These are phyloP conservation scores for Xylaria sp. DNA, from an alignment of 2,329 filamentous ascomycete genomes.

Conservation along the genomic window DNA sequence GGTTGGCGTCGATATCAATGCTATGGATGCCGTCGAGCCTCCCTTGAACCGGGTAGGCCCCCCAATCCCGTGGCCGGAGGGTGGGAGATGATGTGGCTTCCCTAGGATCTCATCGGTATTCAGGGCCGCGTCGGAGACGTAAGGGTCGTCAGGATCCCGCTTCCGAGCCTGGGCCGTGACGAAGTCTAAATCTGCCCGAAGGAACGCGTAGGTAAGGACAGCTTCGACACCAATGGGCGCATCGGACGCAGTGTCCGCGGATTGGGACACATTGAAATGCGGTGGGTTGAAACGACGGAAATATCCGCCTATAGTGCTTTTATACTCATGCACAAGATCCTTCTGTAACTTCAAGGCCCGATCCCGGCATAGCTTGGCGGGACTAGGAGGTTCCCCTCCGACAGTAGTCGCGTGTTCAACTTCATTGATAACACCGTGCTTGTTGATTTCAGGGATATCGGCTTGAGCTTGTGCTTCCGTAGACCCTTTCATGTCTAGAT, in stretches of 20 bases:
- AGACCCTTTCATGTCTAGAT: conserved; percentile 62
- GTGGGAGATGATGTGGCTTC: conserved; percentile 62
- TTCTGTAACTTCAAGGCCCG: conserved; percentile 76
- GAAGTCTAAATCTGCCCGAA: conserved; percentile 95
- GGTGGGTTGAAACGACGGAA: conserved; percentile 90
- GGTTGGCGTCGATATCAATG: conserved; percentile 90
- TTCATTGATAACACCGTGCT: conserved; percentile 51
- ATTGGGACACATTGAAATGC: conserved; percentile 67
- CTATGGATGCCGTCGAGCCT: conserved; percentile 90
- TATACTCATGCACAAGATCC: conserved; percentile 80
- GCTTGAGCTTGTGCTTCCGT: conserved; percentile 58
- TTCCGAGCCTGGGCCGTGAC: conserved; percentile 89
- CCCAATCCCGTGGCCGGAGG: conserved; percentile 73
- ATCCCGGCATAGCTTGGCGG: conserved; percentile 62
- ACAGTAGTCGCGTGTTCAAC: conserved; percentile 54
- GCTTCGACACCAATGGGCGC: conserved; percentile 73
- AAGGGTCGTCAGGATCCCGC: conserved; percentile 76
- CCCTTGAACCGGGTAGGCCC: conserved; percentile 86
- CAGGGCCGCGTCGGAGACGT: conserved; percentile 78
- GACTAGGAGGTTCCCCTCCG: conserved; percentile 56
- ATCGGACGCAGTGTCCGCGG: conserved; percentile 49
- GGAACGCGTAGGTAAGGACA: conserved; percentile 89
- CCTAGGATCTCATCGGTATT: conserved; percentile 89
- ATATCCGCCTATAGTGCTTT: conserved; percentile 88
- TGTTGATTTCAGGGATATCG: conserved; percentile 50